These are phyloP conservation scores for Monilinia fructigena DNA, from an alignment of 2,329 filamentous ascomycete species.

Conservation along the genomic window DNA sequence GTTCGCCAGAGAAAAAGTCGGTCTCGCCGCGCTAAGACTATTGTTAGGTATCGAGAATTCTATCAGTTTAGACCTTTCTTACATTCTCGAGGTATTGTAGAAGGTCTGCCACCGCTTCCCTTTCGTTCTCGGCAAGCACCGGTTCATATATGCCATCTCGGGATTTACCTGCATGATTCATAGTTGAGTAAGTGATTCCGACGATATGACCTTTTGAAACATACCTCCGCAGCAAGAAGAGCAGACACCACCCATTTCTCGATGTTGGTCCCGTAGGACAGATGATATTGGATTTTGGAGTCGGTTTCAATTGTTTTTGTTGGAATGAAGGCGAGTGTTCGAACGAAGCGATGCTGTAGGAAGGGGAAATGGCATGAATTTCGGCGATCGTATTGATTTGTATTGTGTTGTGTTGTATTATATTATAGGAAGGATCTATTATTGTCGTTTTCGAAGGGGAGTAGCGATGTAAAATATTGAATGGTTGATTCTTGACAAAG, in stretches of 20 bases:
- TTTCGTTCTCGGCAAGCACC: conserved; percentile 90
- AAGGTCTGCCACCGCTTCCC: conserved; percentile 93
- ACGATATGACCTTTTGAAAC: conserved; percentile 25
- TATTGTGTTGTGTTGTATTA: background rate
- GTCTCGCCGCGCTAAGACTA: conserved; percentile 75
- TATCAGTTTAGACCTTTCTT: conserved; percentile 30
- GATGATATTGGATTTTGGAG: conserved; percentile 21
- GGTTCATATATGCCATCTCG: conserved; percentile 82
- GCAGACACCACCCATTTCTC: conserved; percentile 60
- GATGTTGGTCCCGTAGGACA: conserved; percentile 37
- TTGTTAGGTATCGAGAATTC: conserved; percentile 28
- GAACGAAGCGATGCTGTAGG: conserved; percentile 29
- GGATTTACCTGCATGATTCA: conserved; percentile 59
- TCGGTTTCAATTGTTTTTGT: conserved; percentile 34
- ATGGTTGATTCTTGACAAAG: conserved; percentile 22
- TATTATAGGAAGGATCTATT: conserved; percentile 26
- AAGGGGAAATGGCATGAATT: conserved; percentile 14
- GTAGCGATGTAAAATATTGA: conserved; percentile 14
- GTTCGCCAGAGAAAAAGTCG: conserved; percentile 97
- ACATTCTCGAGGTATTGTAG: conserved; percentile 97
- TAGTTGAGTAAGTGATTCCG: conserved; percentile 35
- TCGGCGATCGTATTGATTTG: background rate
- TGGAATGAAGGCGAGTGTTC: conserved; percentile 33
- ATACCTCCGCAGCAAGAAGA: conserved; percentile 62
- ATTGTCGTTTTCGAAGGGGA: conserved; percentile 17